phyloP scores from a whole-genome alignment of 2,329 filamentous ascomycete genomes.

The Cladosporium sp. region DNA sequence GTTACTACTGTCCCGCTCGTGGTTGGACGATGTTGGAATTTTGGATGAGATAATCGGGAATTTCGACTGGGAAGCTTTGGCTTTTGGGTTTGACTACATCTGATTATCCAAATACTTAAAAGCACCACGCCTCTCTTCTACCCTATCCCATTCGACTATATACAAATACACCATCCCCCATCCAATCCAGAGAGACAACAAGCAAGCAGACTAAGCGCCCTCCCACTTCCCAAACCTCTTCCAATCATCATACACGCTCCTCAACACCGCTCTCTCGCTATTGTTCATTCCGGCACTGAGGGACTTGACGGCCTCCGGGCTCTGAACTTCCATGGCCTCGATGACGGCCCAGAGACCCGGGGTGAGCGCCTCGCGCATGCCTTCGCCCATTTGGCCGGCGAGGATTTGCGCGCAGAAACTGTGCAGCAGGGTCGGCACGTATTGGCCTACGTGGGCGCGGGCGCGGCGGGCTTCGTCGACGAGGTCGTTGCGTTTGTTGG shows the following conservation, averaged over 20 bases:
- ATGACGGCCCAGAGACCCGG: conserved; percentile 51
- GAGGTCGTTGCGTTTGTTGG: conserved; percentile 30
- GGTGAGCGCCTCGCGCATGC: conserved; percentile 49
- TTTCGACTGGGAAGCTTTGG: too few species aligned
- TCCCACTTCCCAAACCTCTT: conserved; percentile 32
- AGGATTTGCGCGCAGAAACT: conserved; percentile 53
- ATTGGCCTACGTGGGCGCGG: conserved; percentile 52
- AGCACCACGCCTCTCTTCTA: too few species aligned
- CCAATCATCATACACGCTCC: conserved; percentile 50
- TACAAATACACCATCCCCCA: not conserved
- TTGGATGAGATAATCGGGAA: too few species aligned
- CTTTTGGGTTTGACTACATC: too few species aligned
- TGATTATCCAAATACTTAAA: too few species aligned
- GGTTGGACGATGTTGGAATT: too few species aligned
- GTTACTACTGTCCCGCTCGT: too few species aligned
- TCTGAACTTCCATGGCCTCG: conserved; percentile 43
- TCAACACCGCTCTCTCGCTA: conserved; percentile 49
- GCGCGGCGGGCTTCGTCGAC: conserved; percentile 57
- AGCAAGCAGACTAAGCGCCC: conserved; percentile 19
- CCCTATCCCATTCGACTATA: too few species aligned
- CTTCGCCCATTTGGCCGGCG: conserved; percentile 43
- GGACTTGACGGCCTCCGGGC: conserved; percentile 44
- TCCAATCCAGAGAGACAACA: too few species aligned
- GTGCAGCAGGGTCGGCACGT: conserved; percentile 54
- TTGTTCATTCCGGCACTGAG: conserved; percentile 50